Evolutionary conservation across 2,329 filamentous ascomycete genomes (phyloP), one percentile per base, ranked within the genome.

Genomic region (Monilinia fructigena): DNA sequence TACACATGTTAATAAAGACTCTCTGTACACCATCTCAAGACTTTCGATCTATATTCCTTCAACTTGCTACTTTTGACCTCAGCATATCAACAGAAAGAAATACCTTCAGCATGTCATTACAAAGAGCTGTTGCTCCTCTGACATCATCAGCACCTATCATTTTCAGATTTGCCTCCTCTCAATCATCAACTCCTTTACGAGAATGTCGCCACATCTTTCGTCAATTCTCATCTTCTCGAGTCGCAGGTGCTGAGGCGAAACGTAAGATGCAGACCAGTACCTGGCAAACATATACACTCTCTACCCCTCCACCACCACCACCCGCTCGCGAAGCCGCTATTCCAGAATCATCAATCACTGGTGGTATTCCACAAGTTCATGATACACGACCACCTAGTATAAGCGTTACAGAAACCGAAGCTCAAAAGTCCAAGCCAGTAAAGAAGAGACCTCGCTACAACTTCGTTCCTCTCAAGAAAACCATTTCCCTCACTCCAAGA

Each of bases 401-500:
- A 38, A 82, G 82, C 67, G 71, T 88, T 28, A 79, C 82, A 35
- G 89, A 93, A 76, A 77, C 78, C 55, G 88, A 91, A 75, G 86
- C 88, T 1, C 90, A 93, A 75, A 89, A 86, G 75, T 80, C 86
- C 45, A 87, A 86, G 74, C 79, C 85, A 14, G 76, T 79, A 64
- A 83, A 86, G 73, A 84, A 87, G 23, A 85, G 85, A 72, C 83
- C 84, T 71, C 55, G 55, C 1, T 65, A 54, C 55, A 93, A 89
- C 76, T 82, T 96, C 42, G 85, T 89, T 48, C 85, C 94, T 16
- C 88, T 93, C 66, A 98, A 98, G 81, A 93, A 95, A 0, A 92
- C 94, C 2, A 94, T 99, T 82, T 92, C 86, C 72, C 83, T 99
- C 31, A 93, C 93, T 0, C 85, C 91, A 0, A 81, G 87, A 1